Conservation (phyloP, 257 asterid genomes). For the Rehmannia glutinosa region DNA sequence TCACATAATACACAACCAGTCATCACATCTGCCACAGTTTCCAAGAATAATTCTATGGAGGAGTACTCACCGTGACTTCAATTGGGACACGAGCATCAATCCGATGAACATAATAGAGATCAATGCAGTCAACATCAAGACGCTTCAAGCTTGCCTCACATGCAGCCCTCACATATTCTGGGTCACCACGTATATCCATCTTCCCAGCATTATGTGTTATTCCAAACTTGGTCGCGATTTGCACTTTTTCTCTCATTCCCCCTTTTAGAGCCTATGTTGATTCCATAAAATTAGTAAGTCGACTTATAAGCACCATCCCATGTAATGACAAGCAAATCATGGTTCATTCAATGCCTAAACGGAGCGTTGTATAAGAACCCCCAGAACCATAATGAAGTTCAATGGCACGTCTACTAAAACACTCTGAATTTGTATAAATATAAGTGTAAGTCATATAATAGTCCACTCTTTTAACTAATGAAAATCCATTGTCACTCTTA, state of each 20-base stretch:
- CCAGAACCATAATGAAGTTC: neutral
- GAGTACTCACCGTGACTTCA: conserved; percentile 36
- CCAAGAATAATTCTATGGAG: neutral
- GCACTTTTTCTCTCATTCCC: conserved; percentile 35
- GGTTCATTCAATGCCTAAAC: too few species aligned
- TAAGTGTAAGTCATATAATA: neutral
- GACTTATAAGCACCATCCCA: neutral
- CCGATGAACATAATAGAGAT: conserved; percentile 43
- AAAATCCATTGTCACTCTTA: too few species aligned
- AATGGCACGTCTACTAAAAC: neutral
- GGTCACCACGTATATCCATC: conserved; percentile 29
- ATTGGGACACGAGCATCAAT: conserved; percentile 43
- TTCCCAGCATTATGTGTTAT: conserved; percentile 13
- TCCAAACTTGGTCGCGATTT: conserved; percentile 45
- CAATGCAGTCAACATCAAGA: conserved; percentile 52
- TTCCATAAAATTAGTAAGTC: neutral
- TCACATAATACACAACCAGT: neutral
- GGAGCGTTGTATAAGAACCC: neutral
- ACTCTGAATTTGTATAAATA: neutral
- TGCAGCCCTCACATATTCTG: conserved; percentile 34
- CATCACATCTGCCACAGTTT: neutral
- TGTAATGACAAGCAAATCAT: too few species aligned
- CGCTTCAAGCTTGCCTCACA: conserved; percentile 49
- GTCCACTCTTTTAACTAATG: neutral
- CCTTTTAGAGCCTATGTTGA: conserved; percentile 39